Base-by-base conservation (phyloP, 169 alveolate genomes). In the Eimeria sp. region DNA sequence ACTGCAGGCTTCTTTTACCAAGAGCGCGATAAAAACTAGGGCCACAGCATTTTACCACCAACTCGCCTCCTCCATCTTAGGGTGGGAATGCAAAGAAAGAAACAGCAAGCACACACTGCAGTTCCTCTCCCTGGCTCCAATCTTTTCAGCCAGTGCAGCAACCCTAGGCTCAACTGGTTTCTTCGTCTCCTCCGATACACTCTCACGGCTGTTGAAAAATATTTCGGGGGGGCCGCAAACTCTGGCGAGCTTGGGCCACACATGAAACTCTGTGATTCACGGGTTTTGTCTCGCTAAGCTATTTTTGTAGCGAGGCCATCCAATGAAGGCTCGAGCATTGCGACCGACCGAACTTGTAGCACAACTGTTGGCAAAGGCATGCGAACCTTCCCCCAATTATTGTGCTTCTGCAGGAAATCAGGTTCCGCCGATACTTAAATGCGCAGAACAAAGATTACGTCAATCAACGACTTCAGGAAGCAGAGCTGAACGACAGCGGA, bases 341-440 rank as follows among this genome's bases (percentile, higher is more conserved):
- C 78, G 49, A 30, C 9, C 78, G 49, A 11, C 49, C 20, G 49
- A 70, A n/a, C 40, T 34, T 70, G 78, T 22, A 70, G 78, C 78
- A 70, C 78, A 30, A 49, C 49, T 30, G 27, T 6, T 22, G 25
- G 78, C 78, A 22, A 45, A 70, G 78, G 78, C 27, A 10, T 2
- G 13, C 49, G 45, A 70, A 70, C 49, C 18, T 70, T 49, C 22
- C 49, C 49, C 78, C 78, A 70, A 10, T 25, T 4, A 9, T 30
- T 70, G 49, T 70, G 78, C 78, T 70, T 70, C 78, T 70, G 49
- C 78, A 45, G 86, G 63, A 3, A 75, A 20, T 75, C 86, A 20
- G 22, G 16, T 43, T 11, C 61, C 86, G 27, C 54, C 0, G 34
- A 34, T 43, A 5, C 86, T 75, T 16, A 45, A 45, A 75, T 75